Conservation (phyloP, 2,329 filamentous ascomycete genomes). For the Paecilomyces dactylethromorphus region DNA sequence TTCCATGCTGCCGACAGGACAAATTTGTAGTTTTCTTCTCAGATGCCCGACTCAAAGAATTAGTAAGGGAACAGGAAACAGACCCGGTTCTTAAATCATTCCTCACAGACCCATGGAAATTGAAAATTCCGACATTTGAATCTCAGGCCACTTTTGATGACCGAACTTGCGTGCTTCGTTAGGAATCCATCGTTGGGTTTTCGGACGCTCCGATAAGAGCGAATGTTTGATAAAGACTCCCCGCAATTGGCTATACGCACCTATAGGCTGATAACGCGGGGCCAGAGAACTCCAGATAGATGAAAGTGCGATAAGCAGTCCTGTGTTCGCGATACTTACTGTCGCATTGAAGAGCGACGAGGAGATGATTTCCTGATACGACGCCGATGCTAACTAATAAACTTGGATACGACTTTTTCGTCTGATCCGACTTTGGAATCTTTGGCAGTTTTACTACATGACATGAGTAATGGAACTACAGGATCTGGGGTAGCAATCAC, state of each 20-base stretch:
- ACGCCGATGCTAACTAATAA: neutral
- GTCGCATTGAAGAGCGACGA: neutral
- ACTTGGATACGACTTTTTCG: neutral
- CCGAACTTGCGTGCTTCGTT: neutral
- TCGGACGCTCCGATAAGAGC: neutral
- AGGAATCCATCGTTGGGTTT: neutral
- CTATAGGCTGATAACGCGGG: neutral
- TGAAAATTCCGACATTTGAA: neutral
- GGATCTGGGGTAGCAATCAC: neutral
- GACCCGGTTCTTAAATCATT: neutral
- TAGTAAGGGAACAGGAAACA: neutral
- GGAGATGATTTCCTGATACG: neutral
- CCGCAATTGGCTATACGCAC: neutral
- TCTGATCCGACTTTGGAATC: neutral
- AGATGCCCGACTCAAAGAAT: too few species aligned
- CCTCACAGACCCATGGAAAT: neutral
- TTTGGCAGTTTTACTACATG: neutral
- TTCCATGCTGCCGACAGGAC: neutral
- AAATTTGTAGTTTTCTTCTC: neutral
- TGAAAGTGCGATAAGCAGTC: neutral
- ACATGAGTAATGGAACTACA: neutral
- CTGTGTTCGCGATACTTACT: neutral
- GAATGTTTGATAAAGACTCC: neutral
- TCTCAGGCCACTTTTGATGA: neutral
- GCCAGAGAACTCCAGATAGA: neutral